Base-by-base conservation (phyloP, 2,329 filamentous ascomycete species). In the Paraphaeosphaeria minitans region DNA sequence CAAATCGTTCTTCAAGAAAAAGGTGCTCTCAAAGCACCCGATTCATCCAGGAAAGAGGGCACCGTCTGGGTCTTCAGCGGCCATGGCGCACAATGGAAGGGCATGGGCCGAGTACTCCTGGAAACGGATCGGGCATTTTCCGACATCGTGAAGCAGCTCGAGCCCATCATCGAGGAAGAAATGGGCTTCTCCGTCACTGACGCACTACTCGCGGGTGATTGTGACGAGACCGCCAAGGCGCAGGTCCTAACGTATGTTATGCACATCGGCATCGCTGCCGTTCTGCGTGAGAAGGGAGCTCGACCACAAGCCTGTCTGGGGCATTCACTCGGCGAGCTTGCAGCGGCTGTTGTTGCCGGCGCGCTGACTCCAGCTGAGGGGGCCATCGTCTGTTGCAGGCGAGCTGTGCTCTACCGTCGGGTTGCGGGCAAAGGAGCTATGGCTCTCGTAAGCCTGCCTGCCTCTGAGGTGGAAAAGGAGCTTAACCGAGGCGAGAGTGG, bases 321-420 rank as follows among this genome's bases (percentile, higher is more conserved):
- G 6, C 47, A 50, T 24, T 50, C 47, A 2, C 9, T 50, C 6
- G 47, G 47, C 31, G 47, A 50, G 31, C 9, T 50, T 39, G 75
- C 78, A 1, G 78, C 78, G 2, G 61, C 72, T 13, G 77, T 79
- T 14, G 70, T 65, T 9, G 73, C 70, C 14, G 75, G 74, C 2
- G 66, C 58, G 14, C 54, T 78, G 12, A 75, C 69, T 1, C 58
- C 63, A 1, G 59, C 66, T 22, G 77, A 80, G 55, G 78, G 77
- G 0, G 63, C 71, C 1, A 51, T 76, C 2, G 62, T 79, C 37
- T 70, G 75, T 9, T 68, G 68, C 14, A 60, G 69, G 8, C 60
- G 77, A 31, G 72, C 77, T 0, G 16, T 54, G 6, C 59, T 77
- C 4, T 76, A 75, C 56, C 56, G 63, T 1, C 56, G 61, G 21